Conservation (phyloP, 352 stramenopile species). For the Phytophthora constricta region DNA sequence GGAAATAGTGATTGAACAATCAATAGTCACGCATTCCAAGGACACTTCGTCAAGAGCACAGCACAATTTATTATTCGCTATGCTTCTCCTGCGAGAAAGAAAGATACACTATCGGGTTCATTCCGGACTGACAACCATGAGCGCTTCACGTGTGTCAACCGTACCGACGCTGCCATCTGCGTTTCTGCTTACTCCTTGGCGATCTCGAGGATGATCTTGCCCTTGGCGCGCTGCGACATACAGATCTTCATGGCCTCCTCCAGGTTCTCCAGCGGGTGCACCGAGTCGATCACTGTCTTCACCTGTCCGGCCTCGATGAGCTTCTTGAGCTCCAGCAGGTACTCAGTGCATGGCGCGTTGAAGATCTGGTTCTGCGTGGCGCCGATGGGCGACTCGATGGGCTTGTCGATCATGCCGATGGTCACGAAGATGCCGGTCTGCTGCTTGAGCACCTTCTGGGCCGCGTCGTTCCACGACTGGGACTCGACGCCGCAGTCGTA, state of each 20-base stretch:
- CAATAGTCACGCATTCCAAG: no score
- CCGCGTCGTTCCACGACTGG: constrained; percentile 39
- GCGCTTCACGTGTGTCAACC: no score
- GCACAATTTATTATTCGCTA: neutral
- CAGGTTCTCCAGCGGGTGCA: constrained; percentile 60
- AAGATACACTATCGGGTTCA: neutral
- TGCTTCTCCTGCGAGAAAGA: neutral
- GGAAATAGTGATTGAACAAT: no score
- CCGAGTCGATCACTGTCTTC: constrained; percentile 53
- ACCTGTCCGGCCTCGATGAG: constrained; percentile 41
- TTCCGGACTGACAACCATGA: neutral
- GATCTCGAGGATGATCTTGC: constrained; percentile 76
- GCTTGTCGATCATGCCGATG: constrained; percentile 39
- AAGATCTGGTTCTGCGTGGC: constrained; percentile 24
- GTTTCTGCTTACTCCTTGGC: constrained; percentile 27
- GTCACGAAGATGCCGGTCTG: constrained; percentile 40
- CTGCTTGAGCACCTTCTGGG: constrained; percentile 47
- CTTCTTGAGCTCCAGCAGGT: constrained; percentile 40
- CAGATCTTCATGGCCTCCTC: constrained; percentile 56
- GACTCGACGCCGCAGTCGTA: constrained; percentile 43
- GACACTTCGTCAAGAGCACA: neutral
- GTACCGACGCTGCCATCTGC: no score
- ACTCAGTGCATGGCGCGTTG: constrained; percentile 16
- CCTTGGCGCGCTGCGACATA: constrained; percentile 57
- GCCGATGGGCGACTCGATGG: constrained; percentile 62